Conservation (phyloP, 331 rosid genomes). For the Malus hybrid region DNA sequence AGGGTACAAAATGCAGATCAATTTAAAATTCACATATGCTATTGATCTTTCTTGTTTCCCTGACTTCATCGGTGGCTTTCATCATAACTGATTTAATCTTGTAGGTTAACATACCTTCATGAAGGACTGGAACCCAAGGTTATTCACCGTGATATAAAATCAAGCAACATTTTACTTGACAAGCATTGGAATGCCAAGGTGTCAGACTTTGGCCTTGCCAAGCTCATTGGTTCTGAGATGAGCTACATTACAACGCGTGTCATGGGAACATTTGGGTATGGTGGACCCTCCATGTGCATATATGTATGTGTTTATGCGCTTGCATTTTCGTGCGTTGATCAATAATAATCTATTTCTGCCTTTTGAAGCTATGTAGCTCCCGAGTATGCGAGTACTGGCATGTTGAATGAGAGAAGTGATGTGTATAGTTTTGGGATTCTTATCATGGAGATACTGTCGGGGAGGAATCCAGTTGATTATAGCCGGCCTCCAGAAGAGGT, state of each 20-base stretch:
- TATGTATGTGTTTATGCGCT: background rate
- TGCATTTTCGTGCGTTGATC: background rate
- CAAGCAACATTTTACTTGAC: conserved; percentile 76
- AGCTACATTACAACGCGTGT: conserved; percentile 81
- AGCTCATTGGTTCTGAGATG: conserved; percentile 67
- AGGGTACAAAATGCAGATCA: conserved; percentile 39
- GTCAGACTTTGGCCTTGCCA: conserved; percentile 86
- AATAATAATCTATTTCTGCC: background rate
- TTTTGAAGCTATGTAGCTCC: conserved; percentile 73
- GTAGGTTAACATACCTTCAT: conserved; percentile 71
- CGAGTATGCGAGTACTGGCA: conserved; percentile 85
- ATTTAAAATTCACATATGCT: background rate
- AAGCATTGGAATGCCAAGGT: conserved; percentile 83
- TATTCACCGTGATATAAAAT: conserved; percentile 81
- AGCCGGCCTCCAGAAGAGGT: conserved; percentile 75
- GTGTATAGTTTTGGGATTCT: conserved; percentile 83
- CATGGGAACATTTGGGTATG: conserved; percentile 91
- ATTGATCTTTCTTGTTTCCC: background rate
- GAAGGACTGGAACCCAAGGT: conserved; percentile 91
- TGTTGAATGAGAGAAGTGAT: conserved; percentile 82
- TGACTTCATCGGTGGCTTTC: background rate
- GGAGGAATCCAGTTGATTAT: conserved; percentile 82
- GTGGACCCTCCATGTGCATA: background rate
- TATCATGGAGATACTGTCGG: conserved; percentile 74
- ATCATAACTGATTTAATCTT: background rate